phyloP scores from a whole-genome alignment of 2,329 filamentous ascomycete species.

The Coniella vitis region DNA sequence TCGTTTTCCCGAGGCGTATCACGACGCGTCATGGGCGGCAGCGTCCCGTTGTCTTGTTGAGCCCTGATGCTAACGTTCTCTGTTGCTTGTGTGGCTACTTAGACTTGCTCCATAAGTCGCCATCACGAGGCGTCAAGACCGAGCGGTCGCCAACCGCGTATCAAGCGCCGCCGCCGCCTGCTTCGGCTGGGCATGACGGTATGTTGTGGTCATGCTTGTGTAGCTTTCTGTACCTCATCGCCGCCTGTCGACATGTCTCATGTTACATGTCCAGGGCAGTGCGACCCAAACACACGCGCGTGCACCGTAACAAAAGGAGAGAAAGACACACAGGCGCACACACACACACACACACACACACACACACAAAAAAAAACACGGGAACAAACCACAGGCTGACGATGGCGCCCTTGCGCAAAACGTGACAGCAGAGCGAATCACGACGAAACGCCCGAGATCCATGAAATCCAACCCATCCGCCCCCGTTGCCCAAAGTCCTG shows the following conservation, averaged over 20 bases:
- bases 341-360: too few species aligned
- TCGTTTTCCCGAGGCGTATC: too few species aligned
- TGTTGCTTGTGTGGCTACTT: constrained; percentile 27
- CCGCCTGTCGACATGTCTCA: constrained; percentile 20
- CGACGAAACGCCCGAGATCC: constrained; percentile 54
- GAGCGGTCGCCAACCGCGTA: constrained; percentile 67
- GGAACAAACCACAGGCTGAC: constrained; percentile 26
- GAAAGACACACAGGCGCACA: too few species aligned
- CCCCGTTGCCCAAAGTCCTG: constrained; percentile 50
- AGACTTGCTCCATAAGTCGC: constrained; percentile 47
- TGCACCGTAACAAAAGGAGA: too few species aligned
- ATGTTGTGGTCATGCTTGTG: constrained; percentile 43
- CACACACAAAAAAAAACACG: constrained; percentile 14
- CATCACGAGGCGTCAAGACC: constrained; percentile 67
- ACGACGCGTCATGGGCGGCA: not conserved
- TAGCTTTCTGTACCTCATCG: constrained; percentile 27
- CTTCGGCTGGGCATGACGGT: constrained; percentile 66
- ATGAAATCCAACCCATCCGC: constrained; percentile 52
- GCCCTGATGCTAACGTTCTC: constrained; percentile 7
- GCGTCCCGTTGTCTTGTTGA: constrained; percentile 13
- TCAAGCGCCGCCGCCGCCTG: constrained; percentile 43
- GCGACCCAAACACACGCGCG: constrained; percentile 21
- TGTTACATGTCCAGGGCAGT: constrained; percentile 27
- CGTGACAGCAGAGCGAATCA: constrained; percentile 39
- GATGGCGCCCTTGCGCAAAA: constrained; percentile 23